Base-by-base conservation (phyloP, 1,139 yeast genomes). In the Yamadazyma triangularis region DNA sequence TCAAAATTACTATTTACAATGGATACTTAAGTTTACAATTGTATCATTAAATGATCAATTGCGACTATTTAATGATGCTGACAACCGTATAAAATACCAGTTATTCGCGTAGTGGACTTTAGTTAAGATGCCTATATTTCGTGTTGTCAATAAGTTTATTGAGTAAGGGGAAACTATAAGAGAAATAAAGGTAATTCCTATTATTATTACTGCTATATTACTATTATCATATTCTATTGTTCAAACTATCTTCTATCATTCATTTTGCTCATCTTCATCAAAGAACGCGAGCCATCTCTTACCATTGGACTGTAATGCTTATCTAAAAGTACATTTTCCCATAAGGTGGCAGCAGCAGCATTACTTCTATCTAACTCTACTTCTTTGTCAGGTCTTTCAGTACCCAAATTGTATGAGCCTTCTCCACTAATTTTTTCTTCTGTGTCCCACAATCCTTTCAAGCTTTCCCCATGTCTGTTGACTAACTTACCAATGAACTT, bases 301-400 rank as follows among this genome's bases (percentile, higher is more conserved):
- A 88, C 86, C 47, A 73, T 62, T 2, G 94, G 93, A 41, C 87
- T 75, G 52, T 84, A 91, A 55, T 91, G 97, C 39, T 79, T 76
- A 38, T 81, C 82, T 37, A 91, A 62, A 30, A 89, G 57, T 3
- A 80, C 79, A 33, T 79, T 77, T 51, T 91, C 97, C 95, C 96
- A 91, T 28, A 89, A 61, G 0, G 88, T 82, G 1, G 96, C 94
- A 10, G 93, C 93, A 30, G 81, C 89, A 3, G 95, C 74, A 49
- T 89, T 88, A 44, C 84, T 66, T 54, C 93, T 76, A 44, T 83
- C 87, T 8, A 87, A 76, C 29, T 76, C 80, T 4, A 68, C 65
- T 33, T 62, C 69, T 31, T 57, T 46, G 26, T 51, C 53, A 9
- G 20, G 20, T 27, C 73, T 73, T 32, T 80, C 87, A 44, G 80